Conservation (phyloP, 306 rosid species). For the Vigna angularis region DNA sequence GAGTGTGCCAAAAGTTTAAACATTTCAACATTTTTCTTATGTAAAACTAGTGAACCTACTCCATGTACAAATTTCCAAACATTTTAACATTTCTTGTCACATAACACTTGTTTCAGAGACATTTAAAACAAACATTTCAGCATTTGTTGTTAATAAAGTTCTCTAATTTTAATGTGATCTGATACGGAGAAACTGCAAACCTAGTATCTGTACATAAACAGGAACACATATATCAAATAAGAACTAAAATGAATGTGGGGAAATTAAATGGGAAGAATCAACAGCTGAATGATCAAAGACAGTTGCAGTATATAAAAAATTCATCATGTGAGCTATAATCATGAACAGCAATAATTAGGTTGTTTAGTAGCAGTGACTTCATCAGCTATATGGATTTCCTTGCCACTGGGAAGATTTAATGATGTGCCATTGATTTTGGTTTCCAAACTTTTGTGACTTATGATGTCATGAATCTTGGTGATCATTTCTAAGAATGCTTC, state of each 20-base stretch:
- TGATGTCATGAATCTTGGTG: slow-evolving; percentile 67
- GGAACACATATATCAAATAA: background rate
- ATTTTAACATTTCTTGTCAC: background rate
- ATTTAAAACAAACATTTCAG: background rate
- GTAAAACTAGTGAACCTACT: no score
- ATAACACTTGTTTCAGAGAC: background rate
- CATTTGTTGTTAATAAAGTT: no score
- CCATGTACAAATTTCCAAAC: no score
- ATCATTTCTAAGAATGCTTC: slow-evolving; percentile 79
- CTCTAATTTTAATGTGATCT: background rate
- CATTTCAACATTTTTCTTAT: no score
- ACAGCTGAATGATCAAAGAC: background rate
- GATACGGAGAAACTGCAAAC: background rate
- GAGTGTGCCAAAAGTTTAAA: background rate
- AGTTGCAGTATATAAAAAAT: slow-evolving; percentile 26
- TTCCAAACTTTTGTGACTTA: slow-evolving; percentile 68
- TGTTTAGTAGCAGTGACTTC: slow-evolving; percentile 89
- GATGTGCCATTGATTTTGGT: slow-evolving; percentile 46
- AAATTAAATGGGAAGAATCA: slow-evolving; percentile 19
- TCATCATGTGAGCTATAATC: slow-evolving; percentile 17
- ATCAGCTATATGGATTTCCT: slow-evolving; percentile 62
- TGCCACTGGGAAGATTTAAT: slow-evolving; percentile 51
- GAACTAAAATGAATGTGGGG: background rate
- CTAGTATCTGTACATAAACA: background rate
- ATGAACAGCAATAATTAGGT: slow-evolving; percentile 58